Evolutionary conservation across 2,329 filamentous ascomycete genomes (phyloP), one percentile per base, ranked within the genome.

Genomic region (Colletotrichum camelliae): DNA sequence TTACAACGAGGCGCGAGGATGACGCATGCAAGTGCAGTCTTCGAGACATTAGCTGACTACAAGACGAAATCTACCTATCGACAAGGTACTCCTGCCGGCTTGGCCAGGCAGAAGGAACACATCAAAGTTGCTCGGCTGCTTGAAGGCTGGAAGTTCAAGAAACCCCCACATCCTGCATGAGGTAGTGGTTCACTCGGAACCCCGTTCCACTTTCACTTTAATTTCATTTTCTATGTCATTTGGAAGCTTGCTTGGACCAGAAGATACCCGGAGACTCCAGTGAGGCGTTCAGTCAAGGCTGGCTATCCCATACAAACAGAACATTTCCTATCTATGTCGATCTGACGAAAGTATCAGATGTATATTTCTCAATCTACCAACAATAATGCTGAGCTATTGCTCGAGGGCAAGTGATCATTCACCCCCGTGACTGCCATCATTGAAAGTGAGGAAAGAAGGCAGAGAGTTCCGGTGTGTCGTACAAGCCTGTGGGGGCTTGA

Each of bases 61-160:
- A 75, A 43, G 69, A 72, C 60, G 33, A 77, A 70, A 60, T 58
- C 48, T 48, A 48, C 66, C 12, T 81, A 80, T 70, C 74, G 77
- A 12, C 80, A 81, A 67, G 80, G 80, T 10, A 80, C 80, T 16
- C 75, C 79, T 31, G 77, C 79, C 5, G 80, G 80, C 4, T 33
- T 80, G 24, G 80, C 80, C 8, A 78, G 77, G 62, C 79, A 80
- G 71, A 79, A 76, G 37, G 79, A 71, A 13, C 70, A 77, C 15
- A 21, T 69, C 31, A 72, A 76, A 21, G 13, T 79, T 60, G 76
- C 71, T 33, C 67, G 72, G 27, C 29, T 79, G 15, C 77, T 79
- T 33, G 78, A 78, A 39, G 64, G 74, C 24, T 77, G 75, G 74
- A 79, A 74, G 35, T 64, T 73, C 31, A 77, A 75, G 16, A n/a